A percentile compares a stretch with the other conserved stretches of the same genome.
phyloP scores from a whole-genome alignment of 306 rosid genomes.

The Carpinus viminea region DNA sequence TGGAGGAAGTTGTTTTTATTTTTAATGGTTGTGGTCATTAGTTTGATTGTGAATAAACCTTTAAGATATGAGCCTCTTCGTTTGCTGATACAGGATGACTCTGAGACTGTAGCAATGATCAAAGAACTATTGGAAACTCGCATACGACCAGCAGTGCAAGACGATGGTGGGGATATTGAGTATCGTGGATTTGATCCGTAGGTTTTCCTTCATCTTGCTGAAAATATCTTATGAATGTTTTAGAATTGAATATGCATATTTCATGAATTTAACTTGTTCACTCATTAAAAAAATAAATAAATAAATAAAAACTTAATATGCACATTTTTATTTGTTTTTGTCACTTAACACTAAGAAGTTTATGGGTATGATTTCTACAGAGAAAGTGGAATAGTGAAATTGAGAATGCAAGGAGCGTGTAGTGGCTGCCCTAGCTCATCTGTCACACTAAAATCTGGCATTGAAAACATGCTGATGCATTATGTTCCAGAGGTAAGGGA shows the following conservation, averaged over 20 bases:
- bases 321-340: not conserved
- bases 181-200: conserved; percentile 73
- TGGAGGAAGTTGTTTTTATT: not conserved
- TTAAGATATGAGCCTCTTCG: not conserved
- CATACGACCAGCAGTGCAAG: conserved; percentile 94
- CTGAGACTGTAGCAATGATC: conserved; percentile 95
- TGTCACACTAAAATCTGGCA: conserved; percentile 96
- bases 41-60: not conserved
- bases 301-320: not conserved
- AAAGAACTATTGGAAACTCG: conserved; percentile 95
- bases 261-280: not conserved
- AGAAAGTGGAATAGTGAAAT: conserved; percentile 82
- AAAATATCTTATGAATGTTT: not conserved
- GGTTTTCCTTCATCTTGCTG: conserved; percentile 25
- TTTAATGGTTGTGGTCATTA: not conserved
- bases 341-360: not conserved
- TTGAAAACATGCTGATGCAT: conserved; percentile 98
- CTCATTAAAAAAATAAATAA: not conserved
- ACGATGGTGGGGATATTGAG: conserved; percentile 97
- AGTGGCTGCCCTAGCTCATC: conserved; percentile 99
- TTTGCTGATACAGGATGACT: conserved; percentile 70
- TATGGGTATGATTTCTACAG: conserved; percentile 34
- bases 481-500: conserved; percentile 92
- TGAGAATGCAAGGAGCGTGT: conserved; percentile 96
- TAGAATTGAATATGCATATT: not conserved